Evolutionary conservation across 2,329 filamentous ascomycete species (phyloP).

Genomic region (Beauveria sp.): DNA sequence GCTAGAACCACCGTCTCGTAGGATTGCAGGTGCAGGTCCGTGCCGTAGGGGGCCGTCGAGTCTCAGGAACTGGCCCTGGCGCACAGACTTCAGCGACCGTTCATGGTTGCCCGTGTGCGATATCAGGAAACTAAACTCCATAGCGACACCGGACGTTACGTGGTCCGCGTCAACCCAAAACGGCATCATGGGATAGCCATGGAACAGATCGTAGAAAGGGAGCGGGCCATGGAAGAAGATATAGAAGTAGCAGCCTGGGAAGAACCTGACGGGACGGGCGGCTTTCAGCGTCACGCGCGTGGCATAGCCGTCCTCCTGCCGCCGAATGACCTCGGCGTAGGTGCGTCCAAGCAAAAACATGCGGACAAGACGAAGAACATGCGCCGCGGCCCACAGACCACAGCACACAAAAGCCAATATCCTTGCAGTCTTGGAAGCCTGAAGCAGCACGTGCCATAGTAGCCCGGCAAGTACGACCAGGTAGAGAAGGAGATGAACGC

Average conservation of each 20-base stretch:
- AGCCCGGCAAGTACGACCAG: not conserved
- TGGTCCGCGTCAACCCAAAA: not conserved
- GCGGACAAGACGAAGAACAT: not conserved
- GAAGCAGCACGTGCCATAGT: not conserved
- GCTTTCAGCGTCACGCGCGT: not conserved
- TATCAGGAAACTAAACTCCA: not conserved
- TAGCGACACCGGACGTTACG: not conserved
- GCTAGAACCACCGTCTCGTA: not conserved
- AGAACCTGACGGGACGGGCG: not conserved
- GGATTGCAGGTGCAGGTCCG: not conserved
- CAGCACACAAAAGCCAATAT: not conserved
- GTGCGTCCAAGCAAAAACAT: not conserved
- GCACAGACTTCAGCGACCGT: not conserved
- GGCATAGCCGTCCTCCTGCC: not conserved
- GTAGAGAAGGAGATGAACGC: not conserved
- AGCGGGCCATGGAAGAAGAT: not conserved
- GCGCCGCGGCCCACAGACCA: not conserved
- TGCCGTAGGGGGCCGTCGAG: not conserved
- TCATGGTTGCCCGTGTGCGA: not conserved
- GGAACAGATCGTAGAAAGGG: not conserved
- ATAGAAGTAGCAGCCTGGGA: not conserved
- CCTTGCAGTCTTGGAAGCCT: not conserved
- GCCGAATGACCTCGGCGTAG: not conserved
- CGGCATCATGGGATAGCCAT: not conserved
- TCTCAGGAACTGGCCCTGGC: not conserved